Base-by-base conservation (phyloP, 2,329 filamentous ascomycete species). In the Dothidotthia symphoricarpi region DNA sequence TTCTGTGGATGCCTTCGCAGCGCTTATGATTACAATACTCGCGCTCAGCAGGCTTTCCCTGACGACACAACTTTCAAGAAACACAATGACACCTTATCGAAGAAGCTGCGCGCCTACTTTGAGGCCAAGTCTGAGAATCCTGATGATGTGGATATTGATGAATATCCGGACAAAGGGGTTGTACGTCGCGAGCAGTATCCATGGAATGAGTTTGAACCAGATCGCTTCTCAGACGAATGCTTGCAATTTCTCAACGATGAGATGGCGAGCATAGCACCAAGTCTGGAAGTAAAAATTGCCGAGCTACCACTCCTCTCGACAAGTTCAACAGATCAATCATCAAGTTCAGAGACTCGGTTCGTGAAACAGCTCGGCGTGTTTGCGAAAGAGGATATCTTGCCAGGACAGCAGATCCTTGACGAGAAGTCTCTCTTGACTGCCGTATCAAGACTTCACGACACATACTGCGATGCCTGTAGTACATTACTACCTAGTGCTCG, bases 371-470 rank as follows among this genome's bases (percentile, higher is more conserved):
- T 98, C 0, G 93, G 93, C 4, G 77, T 98, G 3, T 97, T 97
- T 63, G 91, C 90, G 6, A 87, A 82, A 53, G 78, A 86, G 47
- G 83, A 95, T 49, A 86, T 97, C 25, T 69, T 73, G 0, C 80
- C 88, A 0, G 86, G 86, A 8, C 86, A 94, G 62, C 74, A 77
- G 5, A 81, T 96, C 2, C 76, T 98, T 19, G 73, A 80, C 31
- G 93, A 98, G 61, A 86, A 85, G 44, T 93, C 89, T 7, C 77
- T 95, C 6, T 72, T 98, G 27, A 95, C 90, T 2, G 90, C 88
- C 30, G 93, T 91, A 53, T 93, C 93, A 61, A 82, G 88, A 19
- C 77, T 93, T 10, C 88, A 94, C 61, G 89, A 95, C 46, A 76
- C 85, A 4, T 77, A 91, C 19, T 97, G 91, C 66, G 91, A 97